Evolutionary conservation across 2,329 filamentous ascomycete genomes (phyloP).

Genomic region (Colletotrichum endophyticum): DNA sequence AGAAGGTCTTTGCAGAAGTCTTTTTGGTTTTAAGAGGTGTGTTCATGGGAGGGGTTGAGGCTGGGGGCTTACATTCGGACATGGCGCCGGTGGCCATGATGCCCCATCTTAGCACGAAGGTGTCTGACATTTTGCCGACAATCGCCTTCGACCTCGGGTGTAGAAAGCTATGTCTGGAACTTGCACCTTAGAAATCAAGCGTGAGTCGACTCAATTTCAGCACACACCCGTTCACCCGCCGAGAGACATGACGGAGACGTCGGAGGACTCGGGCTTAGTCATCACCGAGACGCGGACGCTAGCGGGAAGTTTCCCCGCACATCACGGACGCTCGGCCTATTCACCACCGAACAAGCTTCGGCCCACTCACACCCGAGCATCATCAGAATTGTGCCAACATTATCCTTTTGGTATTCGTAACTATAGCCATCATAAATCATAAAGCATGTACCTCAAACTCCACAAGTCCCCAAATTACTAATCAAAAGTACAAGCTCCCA

Average conservation of each 20-base stretch:
- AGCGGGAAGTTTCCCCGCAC: background rate
- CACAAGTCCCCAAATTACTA: background rate
- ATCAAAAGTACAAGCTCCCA: background rate
- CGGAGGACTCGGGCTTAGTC: background rate
- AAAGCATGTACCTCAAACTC: background rate
- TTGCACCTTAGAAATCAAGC: rapidly evolving
- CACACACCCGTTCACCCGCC: background rate
- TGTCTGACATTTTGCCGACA: slow-evolving; percentile 46
- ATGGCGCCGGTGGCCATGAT: slow-evolving; percentile 66
- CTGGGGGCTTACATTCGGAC: slow-evolving; percentile 51
- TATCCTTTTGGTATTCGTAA: background rate
- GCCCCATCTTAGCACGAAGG: slow-evolving; percentile 59
- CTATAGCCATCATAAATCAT: background rate
- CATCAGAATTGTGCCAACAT: background rate
- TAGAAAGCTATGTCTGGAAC: rapidly evolving
- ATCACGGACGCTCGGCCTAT: background rate
- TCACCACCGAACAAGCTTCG: background rate
- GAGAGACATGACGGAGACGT: background rate
- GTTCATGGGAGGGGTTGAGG: background rate
- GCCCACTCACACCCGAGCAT: background rate
- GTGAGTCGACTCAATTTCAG: rapidly evolving
- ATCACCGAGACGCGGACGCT: background rate
- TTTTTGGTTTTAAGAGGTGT: slow-evolving; percentile 25
- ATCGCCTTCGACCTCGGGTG: rapidly evolving
- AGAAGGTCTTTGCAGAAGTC: slow-evolving; percentile 80